phyloP scores from a whole-genome alignment of 176 grass and related monocot genomes.

The Bothriochloa decipiens region DNA sequence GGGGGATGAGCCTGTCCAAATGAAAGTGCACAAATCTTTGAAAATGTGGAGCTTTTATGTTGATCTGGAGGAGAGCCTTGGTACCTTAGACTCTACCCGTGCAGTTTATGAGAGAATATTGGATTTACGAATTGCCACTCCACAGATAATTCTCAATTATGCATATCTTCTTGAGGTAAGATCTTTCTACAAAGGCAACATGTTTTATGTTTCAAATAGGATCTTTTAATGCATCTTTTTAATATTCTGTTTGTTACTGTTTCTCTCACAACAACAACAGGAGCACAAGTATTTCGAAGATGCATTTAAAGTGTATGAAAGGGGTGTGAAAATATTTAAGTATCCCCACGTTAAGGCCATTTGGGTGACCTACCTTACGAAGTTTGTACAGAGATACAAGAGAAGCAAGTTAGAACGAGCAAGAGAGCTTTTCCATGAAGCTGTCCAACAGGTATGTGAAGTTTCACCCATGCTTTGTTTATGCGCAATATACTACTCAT shows the following conservation, averaged over 20 bases:
- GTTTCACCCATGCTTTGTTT: not conserved
- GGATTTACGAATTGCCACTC: constrained; percentile 83
- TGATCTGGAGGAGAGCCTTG: constrained; percentile 84
- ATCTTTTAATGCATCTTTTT: not conserved
- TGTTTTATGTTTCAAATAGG: not conserved
- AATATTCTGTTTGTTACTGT: constrained; percentile 23
- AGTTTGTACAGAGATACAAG: constrained; percentile 76
- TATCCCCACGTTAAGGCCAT: constrained; percentile 86
- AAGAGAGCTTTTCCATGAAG: constrained; percentile 82
- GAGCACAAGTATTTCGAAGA: constrained; percentile 89
- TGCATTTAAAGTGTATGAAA: constrained; percentile 91
- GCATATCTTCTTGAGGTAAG: constrained; percentile 77
- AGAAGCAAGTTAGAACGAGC: constrained; percentile 76
- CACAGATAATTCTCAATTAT: constrained; percentile 88
- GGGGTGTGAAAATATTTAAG: constrained; percentile 91
- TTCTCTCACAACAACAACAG: constrained; percentile 42
- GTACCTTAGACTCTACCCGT: constrained; percentile 70
- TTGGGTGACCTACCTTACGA: constrained; percentile 83
- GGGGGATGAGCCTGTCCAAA: constrained; percentile 73
- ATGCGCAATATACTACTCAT: not conserved
- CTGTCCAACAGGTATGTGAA: constrained; percentile 61
- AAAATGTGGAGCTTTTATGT: constrained; percentile 93
- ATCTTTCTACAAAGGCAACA: constrained; percentile 13
- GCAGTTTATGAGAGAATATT: constrained; percentile 86
- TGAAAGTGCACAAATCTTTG: constrained; percentile 85